Evolutionary conservation across 768 basidiomycete genomes (phyloP).

Genomic region (Daedaleopsis nitida): DNA sequence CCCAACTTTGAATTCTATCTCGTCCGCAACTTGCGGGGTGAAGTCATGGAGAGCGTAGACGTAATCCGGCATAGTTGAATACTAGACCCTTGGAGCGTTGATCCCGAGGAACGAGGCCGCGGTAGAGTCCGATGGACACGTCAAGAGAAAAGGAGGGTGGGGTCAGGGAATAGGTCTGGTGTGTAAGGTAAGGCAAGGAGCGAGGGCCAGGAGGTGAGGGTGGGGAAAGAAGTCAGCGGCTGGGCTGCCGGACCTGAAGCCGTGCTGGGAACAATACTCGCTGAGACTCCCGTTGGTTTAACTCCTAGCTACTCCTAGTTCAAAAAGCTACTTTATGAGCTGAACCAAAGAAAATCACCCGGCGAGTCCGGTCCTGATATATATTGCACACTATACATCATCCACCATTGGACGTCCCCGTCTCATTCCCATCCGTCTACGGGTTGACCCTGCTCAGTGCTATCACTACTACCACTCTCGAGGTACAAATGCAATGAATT

Average conservation of each 20-base stretch:
- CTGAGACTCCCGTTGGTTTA: background rate
- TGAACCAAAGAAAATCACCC: too few species aligned
- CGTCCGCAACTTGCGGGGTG: slow-evolving; percentile 90
- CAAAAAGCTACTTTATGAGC: too few species aligned
- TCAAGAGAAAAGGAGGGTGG: slow-evolving; percentile 11
- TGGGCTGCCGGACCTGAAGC: background rate
- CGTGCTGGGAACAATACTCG: background rate
- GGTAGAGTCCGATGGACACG: background rate
- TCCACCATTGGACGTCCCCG: too few species aligned
- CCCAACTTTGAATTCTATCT: slow-evolving; percentile 81
- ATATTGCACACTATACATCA: too few species aligned
- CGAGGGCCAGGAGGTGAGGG: background rate
- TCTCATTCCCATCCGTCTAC: background rate
- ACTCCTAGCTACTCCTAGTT: background rate
- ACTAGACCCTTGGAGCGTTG: too few species aligned
- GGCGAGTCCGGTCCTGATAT: too few species aligned
- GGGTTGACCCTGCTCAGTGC: background rate
- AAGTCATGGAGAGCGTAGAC: slow-evolving; percentile 91
- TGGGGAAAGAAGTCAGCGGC: slow-evolving; percentile 13
- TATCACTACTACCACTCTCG: background rate
- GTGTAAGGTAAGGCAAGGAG: slow-evolving; percentile 4
- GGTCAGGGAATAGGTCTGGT: slow-evolving; percentile 1
- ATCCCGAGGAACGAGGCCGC: background rate
- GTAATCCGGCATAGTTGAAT: slow-evolving; percentile 60
- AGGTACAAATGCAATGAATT: slow-evolving; percentile 6